Base-by-base conservation (phyloP, 345 rosid species). In the Eucalyptus rudis region DNA sequence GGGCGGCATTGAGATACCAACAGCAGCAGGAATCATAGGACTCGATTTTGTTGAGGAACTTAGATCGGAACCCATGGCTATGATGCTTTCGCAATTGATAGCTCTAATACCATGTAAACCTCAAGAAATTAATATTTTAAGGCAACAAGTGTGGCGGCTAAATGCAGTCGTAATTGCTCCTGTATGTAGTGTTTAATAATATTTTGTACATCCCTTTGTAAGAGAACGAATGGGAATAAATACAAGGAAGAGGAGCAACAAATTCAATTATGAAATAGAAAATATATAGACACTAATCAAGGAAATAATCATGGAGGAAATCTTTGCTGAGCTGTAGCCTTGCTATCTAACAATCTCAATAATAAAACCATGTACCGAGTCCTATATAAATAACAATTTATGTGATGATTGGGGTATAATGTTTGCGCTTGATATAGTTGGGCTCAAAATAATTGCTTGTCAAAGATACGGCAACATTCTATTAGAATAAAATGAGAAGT, bases 1-100 rank as follows among this genome's bases (percentile, higher is more conserved):
- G 10, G 24, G 19, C 0, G 10, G 2, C 58, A 17, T 52, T 52
- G 56, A 52, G 10, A 52, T 19, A 19, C 58, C 0, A 19, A 52
- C 2, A 7, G 25, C 10, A 52, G 0, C 25, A 0, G 58, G 5
- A 19, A 24, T 52, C 25, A 0, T 7, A 19, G 58, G 58, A 52
- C 25, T 52, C 0, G 10, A 19, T 52, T 52, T 7, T 52, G 58
- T 52, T 52, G 58, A 52, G 58, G 25, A 52, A 19, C 0, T 19
- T 19, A 19, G 58, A 19, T 52, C 10, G 24, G 58, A 52, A 52
- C 58, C 24, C 58, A 52, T 52, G 58, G 58, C 10, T 19, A 52
- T 19, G 58, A 52, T 52, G 58, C 58, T 52, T 52, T 52, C 5
- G 5, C 58, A 52, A 19, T 52, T 52, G 24, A 19, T 19, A 52